Percentiles rank a stretch among this genome's conserved stretches.
Evolutionary conservation across 1,284 basidiomycete species (phyloP).

Genomic region (Pseudozyma pruni): DNA sequence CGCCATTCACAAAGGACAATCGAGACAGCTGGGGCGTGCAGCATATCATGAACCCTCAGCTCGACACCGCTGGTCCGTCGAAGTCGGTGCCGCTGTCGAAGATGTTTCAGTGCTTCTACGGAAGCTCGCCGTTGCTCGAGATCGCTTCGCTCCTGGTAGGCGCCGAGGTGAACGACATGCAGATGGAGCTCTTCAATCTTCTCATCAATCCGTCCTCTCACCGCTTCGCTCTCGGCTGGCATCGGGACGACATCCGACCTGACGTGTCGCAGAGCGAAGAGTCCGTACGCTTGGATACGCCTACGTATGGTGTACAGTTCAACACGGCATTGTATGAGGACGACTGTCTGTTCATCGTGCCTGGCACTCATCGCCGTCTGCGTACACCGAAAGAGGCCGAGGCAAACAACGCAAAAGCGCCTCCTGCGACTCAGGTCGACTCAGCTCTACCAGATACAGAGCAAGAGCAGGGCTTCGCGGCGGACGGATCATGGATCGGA

Average conservation of each 20-base stretch:
- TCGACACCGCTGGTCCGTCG: conserved; percentile 70
- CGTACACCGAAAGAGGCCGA: conserved; percentile 73
- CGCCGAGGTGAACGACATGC: conserved; percentile 24
- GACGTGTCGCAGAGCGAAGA: conserved; percentile 77
- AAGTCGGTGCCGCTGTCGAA: not conserved
- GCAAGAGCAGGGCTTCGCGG: conserved; percentile 39
- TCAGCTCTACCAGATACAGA: not conserved
- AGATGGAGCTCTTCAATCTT: conserved; percentile 80
- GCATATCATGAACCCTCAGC: conserved; percentile 71
- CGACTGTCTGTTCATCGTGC: conserved; percentile 79
- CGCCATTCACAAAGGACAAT: conserved; percentile 75
- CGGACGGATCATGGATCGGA: conserved; percentile 74
- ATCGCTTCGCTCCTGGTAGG: conserved; percentile 45
- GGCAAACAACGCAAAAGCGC: conserved; percentile 50
- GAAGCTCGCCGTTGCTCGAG: conserved; percentile 39
- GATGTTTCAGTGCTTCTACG: conserved; percentile 48
- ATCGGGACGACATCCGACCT: conserved; percentile 80
- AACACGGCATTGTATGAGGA: conserved; percentile 83
- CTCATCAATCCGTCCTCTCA: conserved; percentile 78
- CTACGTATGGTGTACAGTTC: conserved; percentile 83
- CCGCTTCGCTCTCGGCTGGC: conserved; percentile 82
- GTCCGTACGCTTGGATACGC: conserved; percentile 72
- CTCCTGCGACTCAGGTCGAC: conserved; percentile 24
- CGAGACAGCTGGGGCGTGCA: conserved; percentile 77
- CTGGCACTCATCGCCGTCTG: conserved; percentile 75